These are phyloP conservation scores for Allantophomopsis cytisporea DNA, from an alignment of 2,329 filamentous ascomycete species.

Conservation along the genomic window DNA sequence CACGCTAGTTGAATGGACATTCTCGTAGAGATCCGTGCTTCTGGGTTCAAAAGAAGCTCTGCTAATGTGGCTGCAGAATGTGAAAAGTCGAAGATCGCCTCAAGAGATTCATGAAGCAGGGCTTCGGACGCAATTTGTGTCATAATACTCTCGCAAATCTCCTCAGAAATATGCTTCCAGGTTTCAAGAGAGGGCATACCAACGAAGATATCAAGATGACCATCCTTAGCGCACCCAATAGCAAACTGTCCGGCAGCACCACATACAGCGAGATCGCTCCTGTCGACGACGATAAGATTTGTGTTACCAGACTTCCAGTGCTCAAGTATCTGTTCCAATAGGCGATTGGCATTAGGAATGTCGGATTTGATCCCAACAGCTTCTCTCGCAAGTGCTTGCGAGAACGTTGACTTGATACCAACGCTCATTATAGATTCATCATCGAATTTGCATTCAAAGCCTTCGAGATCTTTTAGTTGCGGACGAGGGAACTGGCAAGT, in stretches of 20 bases:
- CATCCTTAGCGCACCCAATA: not conserved
- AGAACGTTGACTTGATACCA: conserved; percentile 2
- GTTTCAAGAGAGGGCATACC: conserved; percentile 1
- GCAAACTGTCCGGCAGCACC: conserved; percentile 2
- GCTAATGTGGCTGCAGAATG: conserved; percentile 17
- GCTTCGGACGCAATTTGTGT: conserved; percentile 15
- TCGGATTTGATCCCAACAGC: not conserved
- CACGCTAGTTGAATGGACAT: conserved; percentile 20
- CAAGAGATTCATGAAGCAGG: conserved; percentile 21
- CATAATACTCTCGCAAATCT: conserved; percentile 1
- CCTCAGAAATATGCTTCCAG: conserved; percentile 1
- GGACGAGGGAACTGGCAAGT: not conserved
- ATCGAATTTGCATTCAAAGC: conserved; percentile 1
- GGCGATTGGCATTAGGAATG: not conserved
- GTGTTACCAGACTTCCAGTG: not conserved
- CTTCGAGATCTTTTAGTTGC: not conserved
- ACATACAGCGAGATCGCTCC: not conserved
- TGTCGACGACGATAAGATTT: not conserved
- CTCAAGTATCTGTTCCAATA: not conserved
- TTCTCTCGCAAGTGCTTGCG: not conserved
- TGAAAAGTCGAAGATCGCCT: conserved; percentile 14
- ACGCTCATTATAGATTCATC: conserved; percentile 1
- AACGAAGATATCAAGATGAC: conserved; percentile 1
- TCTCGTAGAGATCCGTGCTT: conserved; percentile 14
- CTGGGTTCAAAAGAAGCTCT: conserved; percentile 19